Evolutionary conservation across 441 rosid species (phyloP), one percentile per base, ranked within the genome.

Genomic region (Rhodomyrtus psidioides): DNA sequence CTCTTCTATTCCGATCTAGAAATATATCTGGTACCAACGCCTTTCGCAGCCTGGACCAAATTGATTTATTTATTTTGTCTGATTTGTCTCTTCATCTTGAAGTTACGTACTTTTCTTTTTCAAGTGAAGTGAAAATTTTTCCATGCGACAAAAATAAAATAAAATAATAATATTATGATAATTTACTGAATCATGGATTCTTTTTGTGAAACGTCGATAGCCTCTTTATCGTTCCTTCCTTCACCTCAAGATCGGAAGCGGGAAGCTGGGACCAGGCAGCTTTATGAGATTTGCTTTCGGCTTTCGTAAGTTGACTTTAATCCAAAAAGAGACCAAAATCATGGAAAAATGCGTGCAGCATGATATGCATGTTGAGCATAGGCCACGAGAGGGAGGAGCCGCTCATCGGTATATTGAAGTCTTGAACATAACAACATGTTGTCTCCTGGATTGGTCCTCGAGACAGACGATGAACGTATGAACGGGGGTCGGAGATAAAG

Each of bases 171-270:
- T 34, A 2, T 34, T 34, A 2, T 34, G 34, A 34, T 34, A 4
- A 34, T 34, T 34, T 34, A 34, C 34, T 34, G 34, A 34, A 34
- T 34, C 34, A 34, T 34, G 34, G 34, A 4, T 34, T 34, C 34
- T 34, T 34, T 34, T 34, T 34, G 34, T 34, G 12, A 28, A 60
- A 60, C 21, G 42, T 7, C 0, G 42, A 60, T 1, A 28, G 39
- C 21, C 74, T 15, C 39, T 60, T 16, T 28, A 0, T 16, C 0
- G 0, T 21, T 1, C 24, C 6, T 21, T 1, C 24, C 6, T 27
- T 59, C 1, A 27, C 65, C 34, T 14, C 14, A 17, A 5, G 0
- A 51, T 10, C 14, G 53, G 24, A 17, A 30, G 8, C 12, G 42
- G 44, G 44, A 7, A 17, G 75, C 44, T 2, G 44, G 42, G 42